Percentiles rank a stretch among this genome's conserved stretches.
These are phyloP conservation scores for Aspergillus melleus DNA, from an alignment of 2,329 filamentous ascomycete genomes.

Conservation along the genomic window DNA sequence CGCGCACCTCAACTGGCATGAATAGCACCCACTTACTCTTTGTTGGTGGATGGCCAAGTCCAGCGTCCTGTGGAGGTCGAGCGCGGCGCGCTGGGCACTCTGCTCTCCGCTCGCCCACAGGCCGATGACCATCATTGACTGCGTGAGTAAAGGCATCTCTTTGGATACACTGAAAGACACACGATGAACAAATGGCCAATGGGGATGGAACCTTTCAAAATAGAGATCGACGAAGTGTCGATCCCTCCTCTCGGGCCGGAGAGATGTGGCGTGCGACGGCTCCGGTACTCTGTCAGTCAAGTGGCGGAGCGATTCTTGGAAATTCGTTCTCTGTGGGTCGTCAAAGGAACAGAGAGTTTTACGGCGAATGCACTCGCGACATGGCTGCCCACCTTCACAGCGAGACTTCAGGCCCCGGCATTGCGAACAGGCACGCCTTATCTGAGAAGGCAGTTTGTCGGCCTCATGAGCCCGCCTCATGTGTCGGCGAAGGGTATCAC, in stretches of 20 bases:
- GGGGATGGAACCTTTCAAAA: constrained; percentile 27
- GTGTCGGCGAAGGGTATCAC: constrained; percentile 32
- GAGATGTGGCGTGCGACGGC: background rate
- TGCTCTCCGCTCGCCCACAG: constrained; percentile 25
- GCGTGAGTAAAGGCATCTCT: constrained; percentile 28
- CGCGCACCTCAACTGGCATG: background rate
- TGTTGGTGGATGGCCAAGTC: constrained; percentile 26
- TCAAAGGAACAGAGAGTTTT: constrained; percentile 17
- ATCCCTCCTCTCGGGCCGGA: background rate
- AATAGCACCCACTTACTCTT: constrained; percentile 14
- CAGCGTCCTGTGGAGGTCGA: constrained; percentile 26
- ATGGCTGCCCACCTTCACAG: constrained; percentile 22
- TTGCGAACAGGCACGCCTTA: constrained; percentile 17
- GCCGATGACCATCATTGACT: constrained; percentile 30
- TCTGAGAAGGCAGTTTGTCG: constrained; percentile 10
- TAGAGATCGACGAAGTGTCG: constrained; percentile 23
- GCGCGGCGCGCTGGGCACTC: constrained; percentile 19
- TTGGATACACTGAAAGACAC: constrained; percentile 18
- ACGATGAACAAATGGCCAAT: constrained; percentile 32
- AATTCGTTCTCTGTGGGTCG: constrained; percentile 2
- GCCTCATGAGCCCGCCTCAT: constrained; percentile 16
- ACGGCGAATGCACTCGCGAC: constrained; percentile 19
- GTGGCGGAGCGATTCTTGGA: background rate
- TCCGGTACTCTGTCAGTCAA: background rate
- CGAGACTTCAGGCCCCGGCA: constrained; percentile 21